Conservation (phyloP, 306 rosid genomes). For the Cucurbita maxima region DNA sequence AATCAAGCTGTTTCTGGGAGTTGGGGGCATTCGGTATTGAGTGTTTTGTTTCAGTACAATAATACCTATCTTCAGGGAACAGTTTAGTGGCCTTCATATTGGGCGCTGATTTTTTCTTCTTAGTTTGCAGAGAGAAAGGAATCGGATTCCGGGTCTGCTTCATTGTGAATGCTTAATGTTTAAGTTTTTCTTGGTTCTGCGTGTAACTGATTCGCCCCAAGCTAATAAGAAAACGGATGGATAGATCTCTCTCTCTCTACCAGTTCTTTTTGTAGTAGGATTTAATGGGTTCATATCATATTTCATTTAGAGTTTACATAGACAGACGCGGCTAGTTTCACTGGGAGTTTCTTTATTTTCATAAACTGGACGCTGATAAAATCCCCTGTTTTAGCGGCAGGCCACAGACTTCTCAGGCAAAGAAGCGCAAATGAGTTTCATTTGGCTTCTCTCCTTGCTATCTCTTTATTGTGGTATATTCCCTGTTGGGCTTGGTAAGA, state of each 20-base stretch:
- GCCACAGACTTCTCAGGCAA: background rate
- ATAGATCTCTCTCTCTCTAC: background rate
- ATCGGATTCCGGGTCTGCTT: constrained; percentile 3
- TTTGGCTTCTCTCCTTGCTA: constrained; percentile 16
- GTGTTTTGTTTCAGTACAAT: background rate
- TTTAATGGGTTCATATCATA: background rate
- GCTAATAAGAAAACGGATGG: background rate
- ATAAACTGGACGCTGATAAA: background rate
- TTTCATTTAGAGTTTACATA: background rate
- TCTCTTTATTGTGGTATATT: constrained; percentile 11
- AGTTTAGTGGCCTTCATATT: background rate
- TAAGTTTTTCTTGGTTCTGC: background rate
- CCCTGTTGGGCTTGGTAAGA: constrained; percentile 14
- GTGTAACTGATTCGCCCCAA: background rate
- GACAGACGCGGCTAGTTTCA: background rate
- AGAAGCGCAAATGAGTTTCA: constrained; percentile 22
- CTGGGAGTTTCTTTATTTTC: background rate
- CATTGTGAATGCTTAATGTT: background rate
- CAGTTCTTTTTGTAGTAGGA: background rate
- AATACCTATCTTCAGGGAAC: constrained; percentile 6
- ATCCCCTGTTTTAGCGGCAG: background rate
- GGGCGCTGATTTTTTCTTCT: background rate
- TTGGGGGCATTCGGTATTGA: background rate
- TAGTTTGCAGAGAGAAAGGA: background rate
- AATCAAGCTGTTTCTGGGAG: background rate